Evolutionary conservation across 192 early-diverging fungal species (phyloP).

Genomic region (Coemansia sp.): DNA sequence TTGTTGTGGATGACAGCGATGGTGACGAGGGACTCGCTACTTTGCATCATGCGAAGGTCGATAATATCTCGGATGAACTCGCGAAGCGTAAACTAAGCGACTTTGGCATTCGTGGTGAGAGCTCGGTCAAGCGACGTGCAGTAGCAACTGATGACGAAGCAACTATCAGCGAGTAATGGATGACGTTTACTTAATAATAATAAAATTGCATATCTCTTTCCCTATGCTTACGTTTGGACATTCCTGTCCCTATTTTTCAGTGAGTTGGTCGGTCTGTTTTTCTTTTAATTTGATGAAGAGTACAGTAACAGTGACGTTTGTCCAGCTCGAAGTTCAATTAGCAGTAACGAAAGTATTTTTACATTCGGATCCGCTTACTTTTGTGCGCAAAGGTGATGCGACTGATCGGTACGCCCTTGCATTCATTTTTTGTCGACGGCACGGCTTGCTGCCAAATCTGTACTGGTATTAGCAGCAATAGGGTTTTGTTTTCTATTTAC

Average conservation of each 20-base stretch:
- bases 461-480: neutral
- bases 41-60: neutral
- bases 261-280: neutral
- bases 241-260: no score
- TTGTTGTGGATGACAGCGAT: conserved; percentile 17
- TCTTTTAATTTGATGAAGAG: neutral
- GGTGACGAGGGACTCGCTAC: conserved; percentile 15
- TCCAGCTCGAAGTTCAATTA: neutral
- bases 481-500: neutral
- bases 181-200: neutral
- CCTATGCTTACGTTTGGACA: conserved; percentile 1
- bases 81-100: conserved; percentile 32
- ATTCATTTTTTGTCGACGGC: neutral
- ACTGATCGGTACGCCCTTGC: neutral
- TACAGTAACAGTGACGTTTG: conserved; percentile 5
- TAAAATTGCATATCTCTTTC: neutral
- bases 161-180: neutral
- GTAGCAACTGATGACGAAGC: conserved; percentile 10
- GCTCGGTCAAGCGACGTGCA: conserved; percentile 25
- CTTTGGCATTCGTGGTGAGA: neutral
- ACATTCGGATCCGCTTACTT: neutral
- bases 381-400: neutral
- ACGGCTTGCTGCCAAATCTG: neutral
- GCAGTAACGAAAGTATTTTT: neutral
- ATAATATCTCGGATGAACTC: conserved; percentile 26